Conservation (phyloP, 345 rosid species). For the Acer saccharum region DNA sequence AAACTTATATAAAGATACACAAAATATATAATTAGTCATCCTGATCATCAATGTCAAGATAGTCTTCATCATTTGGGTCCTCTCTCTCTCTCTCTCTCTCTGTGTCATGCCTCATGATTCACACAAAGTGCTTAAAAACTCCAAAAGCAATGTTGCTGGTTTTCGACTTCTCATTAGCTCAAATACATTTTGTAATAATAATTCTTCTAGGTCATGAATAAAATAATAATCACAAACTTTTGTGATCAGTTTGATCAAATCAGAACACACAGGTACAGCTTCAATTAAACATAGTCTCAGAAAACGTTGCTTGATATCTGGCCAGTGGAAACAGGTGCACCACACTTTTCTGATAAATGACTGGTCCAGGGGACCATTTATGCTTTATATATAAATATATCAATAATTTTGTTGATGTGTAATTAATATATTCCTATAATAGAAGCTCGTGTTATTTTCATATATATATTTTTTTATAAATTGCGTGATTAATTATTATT, state of each 20-base stretch:
- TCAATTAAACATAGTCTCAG: background rate
- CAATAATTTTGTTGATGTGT: background rate
- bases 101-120: background rate
- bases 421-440: background rate
- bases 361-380: slow-evolving; percentile 21
- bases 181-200: background rate
- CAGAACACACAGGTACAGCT: background rate
- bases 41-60: background rate
- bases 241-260: background rate
- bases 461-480: too few species aligned
- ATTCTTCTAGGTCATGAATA: background rate
- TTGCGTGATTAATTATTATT: slow-evolving; percentile 5
- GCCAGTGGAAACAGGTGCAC: slow-evolving; percentile 20
- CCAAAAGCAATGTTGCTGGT: background rate
- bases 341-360: slow-evolving; percentile 15
- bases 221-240: background rate
- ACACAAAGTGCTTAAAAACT: background rate
- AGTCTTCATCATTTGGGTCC: slow-evolving; percentile 2
- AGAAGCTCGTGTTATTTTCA: slow-evolving; percentile 6
- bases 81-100: background rate
- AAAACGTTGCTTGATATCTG: background rate
- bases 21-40: background rate
- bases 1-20: background rate
- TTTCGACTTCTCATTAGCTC: background rate
- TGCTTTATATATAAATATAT: background rate